phyloP scores from a whole-genome alignment of 116 monocot genomes.

The Posidonia oceanica region DNA sequence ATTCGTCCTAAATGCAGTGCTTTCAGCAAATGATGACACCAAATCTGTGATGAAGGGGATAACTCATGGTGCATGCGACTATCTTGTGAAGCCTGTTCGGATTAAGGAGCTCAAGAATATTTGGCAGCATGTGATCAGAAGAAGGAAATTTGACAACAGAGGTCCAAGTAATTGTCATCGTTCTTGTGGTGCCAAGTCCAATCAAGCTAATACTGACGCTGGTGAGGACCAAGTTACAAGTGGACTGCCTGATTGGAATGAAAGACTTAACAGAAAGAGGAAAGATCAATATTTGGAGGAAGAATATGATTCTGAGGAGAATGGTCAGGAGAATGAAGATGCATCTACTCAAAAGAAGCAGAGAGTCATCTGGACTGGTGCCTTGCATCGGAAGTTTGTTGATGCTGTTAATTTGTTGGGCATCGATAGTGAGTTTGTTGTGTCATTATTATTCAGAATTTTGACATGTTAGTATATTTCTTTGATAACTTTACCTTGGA shows the following conservation, averaged over 20 bases:
- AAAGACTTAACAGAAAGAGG: slow-evolving; percentile 2
- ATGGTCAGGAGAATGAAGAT: slow-evolving; percentile 31
- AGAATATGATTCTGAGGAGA: slow-evolving; percentile 5
- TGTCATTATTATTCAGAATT: neutral
- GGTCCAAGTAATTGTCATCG: slow-evolving; percentile 8
- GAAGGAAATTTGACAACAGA: neutral
- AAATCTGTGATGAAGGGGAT: slow-evolving; percentile 79
- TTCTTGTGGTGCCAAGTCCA: neutral
- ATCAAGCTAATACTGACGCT: neutral
- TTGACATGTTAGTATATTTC: too few relatives aligned
- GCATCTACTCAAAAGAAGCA: slow-evolving; percentile 58
- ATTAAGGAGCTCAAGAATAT: slow-evolving; percentile 15
- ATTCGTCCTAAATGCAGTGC: slow-evolving; percentile 35
- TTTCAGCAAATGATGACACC: slow-evolving; percentile 88
- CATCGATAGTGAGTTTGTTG: slow-evolving; percentile 47
- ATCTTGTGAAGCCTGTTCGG: slow-evolving; percentile 19
- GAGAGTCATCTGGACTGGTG: slow-evolving; percentile 75
- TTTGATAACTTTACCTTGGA: neutral
- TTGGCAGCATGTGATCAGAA: slow-evolving; percentile 18
- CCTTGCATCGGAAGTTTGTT: slow-evolving; percentile 67
- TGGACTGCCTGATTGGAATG: neutral
- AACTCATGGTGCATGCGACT: slow-evolving; percentile 10
- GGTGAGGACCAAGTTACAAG: neutral
- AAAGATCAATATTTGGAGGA: slow-evolving; percentile 4
- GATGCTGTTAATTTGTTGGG: slow-evolving; percentile 63